Base-by-base conservation (phyloP, 768 basidiomycete species). In the Tricholoma sp. region DNA sequence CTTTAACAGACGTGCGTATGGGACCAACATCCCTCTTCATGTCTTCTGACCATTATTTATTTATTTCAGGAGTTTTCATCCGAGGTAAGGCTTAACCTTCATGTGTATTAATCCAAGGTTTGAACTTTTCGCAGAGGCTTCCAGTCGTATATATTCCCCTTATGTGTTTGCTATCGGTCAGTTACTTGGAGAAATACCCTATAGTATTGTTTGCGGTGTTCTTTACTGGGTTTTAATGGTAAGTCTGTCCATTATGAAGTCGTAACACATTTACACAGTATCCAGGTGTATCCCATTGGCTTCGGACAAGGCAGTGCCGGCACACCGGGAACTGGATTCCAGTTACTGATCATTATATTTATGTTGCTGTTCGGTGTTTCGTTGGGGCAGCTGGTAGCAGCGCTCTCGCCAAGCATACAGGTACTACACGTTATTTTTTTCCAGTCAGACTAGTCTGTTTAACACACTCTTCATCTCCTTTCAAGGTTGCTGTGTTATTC, bases 141-240 rank as follows among this genome's bases (percentile, higher is more conserved):
- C 86, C 2, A 89, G 88, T 71, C 82, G 88, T 57, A 94, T 94
- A 65, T 94, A 94, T 70, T 89, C 86, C 0, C 86, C 90, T 0
- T 85, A 85, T 56, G 89, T 92, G 18, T 95, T 95, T 66, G 88
- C 91, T 31, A 79, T 91, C 33, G 84, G 86, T 2, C 93, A 94
- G 65, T 76, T 94, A 24, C 66, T 90, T 12, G 86, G 91, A 42
- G 92, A 96, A 69, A 79, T 89, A 54, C 93, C 91, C 0, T 89
- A 86, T 69, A 85, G 80, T 49, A 66, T 88, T 32, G 64, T 89
- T 12, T 92, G 89, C 61, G 86, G 80, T 10, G 64, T 83, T 50
- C 76, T 85, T 0, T 94, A 93, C 71, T 95, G 86, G 88, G 78
- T 78, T 20, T 68, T 88, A 18, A 85, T 86, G 85, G 81, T 89